Evolutionary conservation across 306 rosid genomes (phyloP).

Genomic region (Lablab purpureus): DNA sequence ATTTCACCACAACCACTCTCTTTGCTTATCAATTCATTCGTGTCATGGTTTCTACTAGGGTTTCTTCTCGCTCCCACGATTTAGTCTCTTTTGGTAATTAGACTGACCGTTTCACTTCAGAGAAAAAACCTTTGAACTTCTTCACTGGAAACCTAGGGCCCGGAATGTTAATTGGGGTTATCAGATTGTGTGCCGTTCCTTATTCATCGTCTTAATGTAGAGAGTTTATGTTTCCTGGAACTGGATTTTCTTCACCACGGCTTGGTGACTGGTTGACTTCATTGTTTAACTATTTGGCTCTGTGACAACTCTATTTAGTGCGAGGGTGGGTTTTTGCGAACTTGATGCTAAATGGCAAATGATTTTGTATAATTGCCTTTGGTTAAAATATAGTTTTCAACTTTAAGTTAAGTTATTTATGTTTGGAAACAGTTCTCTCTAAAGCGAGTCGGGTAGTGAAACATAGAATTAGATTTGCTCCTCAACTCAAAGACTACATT

Average conservation of each 20-base stretch:
- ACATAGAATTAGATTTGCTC: neutral
- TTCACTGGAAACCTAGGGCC: neutral
- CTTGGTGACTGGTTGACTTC: neutral
- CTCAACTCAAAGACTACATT: neutral
- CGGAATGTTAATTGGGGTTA: neutral
- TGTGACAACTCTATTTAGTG: neutral
- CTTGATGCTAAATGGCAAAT: neutral
- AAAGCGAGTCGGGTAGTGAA: neutral
- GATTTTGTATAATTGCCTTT: neutral
- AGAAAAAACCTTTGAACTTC: slow-evolving; percentile 20
- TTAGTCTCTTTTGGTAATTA: slow-evolving; percentile 3
- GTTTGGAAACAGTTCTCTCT: neutral
- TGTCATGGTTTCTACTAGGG: neutral
- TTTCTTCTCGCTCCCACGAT: neutral
- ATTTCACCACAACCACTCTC: neutral
- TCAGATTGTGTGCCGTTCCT: neutral
- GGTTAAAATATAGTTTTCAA: neutral
- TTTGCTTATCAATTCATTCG: neutral
- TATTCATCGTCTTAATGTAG: neutral
- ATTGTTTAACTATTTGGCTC: slow-evolving; percentile 29
- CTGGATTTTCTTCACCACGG: neutral
- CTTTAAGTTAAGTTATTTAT: neutral
- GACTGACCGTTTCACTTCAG: slow-evolving; percentile 6
- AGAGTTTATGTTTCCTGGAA: neutral
- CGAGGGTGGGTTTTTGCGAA: neutral